phyloP scores from a whole-genome alignment of 495 filamentous ascomycete genomes.

The Bacidia gigantensis region DNA sequence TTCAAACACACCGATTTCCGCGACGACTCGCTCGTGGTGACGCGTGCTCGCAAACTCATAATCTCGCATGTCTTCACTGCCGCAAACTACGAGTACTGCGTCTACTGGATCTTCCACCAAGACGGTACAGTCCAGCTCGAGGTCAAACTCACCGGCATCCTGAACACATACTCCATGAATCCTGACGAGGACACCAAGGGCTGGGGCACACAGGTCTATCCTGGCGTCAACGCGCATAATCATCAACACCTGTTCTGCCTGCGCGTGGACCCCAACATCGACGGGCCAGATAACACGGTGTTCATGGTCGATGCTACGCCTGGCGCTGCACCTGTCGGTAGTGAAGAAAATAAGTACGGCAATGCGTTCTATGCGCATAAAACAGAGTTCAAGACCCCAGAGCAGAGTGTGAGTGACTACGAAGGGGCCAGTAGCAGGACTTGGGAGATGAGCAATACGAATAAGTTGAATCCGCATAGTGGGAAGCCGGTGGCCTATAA shows the following conservation, averaged over 20 bases:
- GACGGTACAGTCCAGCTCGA: conserved; percentile 90
- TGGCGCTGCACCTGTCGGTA: conserved; percentile 57
- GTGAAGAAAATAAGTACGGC: conserved; percentile 74
- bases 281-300: conserved; percentile 74
- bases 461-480: conserved; percentile 72
- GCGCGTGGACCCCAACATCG: conserved; percentile 78
- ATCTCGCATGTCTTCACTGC: conserved; percentile 92
- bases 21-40: conserved; percentile 75
- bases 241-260: conserved; percentile 96
- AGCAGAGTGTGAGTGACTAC: conserved; percentile 68
- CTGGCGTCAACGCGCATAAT: conserved; percentile 67
- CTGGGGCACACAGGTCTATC: conserved; percentile 91
- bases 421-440: conserved; percentile 64
- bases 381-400: conserved; percentile 62
- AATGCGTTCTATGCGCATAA: conserved; percentile 92
- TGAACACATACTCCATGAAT: conserved; percentile 82
- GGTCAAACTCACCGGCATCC: conserved; percentile 87
- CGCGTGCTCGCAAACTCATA: conserved; percentile 74
- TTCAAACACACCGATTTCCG: conserved; percentile 97
- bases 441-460: conserved; percentile 84
- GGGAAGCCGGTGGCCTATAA: conserved; percentile 84
- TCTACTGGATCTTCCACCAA: conserved; percentile 89
- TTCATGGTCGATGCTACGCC: conserved; percentile 65
- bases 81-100: conserved; percentile 95
- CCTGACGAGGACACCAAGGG: conserved; percentile 73